Conservation (phyloP, 306 rosid genomes). For the Rubus idaeus region DNA sequence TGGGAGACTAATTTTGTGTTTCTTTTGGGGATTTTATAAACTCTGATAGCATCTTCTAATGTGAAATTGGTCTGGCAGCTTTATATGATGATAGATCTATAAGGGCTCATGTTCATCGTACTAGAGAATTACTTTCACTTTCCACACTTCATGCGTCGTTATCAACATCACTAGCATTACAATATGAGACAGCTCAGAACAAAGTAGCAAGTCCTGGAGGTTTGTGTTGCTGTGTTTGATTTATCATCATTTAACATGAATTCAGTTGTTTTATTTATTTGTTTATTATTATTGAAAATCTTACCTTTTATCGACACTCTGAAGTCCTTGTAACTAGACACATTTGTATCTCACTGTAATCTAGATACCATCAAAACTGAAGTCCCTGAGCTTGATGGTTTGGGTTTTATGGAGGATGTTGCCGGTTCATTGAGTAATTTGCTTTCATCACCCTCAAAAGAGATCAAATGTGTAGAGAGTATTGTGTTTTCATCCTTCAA, state of each 20-base stretch:
- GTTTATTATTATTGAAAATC: not conserved
- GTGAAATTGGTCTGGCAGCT: slow-evolving; percentile 56
- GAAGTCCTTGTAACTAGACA: slow-evolving; percentile 15
- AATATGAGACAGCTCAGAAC: slow-evolving; percentile 68
- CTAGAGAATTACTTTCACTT: slow-evolving; percentile 90
- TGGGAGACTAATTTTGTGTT: slow-evolving; percentile 7
- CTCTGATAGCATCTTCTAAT: slow-evolving; percentile 38
- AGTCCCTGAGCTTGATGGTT: slow-evolving; percentile 83
- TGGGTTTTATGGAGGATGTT: slow-evolving; percentile 93
- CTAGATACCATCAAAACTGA: slow-evolving; percentile 61
- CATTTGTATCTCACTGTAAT: slow-evolving; percentile 34
- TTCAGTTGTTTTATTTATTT: not conserved
- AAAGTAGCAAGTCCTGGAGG: slow-evolving; percentile 76
- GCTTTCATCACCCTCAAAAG: slow-evolving; percentile 63
- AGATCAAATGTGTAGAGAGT: slow-evolving; percentile 82
- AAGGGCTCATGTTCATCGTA: slow-evolving; percentile 96
- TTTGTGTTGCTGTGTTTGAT: slow-evolving; percentile 29
- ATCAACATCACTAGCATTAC: slow-evolving; percentile 94
- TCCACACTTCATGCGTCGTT: slow-evolving; percentile 86
- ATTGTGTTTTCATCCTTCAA: slow-evolving; percentile 92
- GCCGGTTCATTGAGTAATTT: slow-evolving; percentile 85
- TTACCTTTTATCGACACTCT: slow-evolving; percentile 12
- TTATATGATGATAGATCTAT: slow-evolving; percentile 96
- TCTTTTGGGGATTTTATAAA: not conserved
- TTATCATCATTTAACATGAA: not conserved